Base-by-base conservation (phyloP, 2,329 filamentous ascomycete genomes). In the Fusarium tricinctum region DNA sequence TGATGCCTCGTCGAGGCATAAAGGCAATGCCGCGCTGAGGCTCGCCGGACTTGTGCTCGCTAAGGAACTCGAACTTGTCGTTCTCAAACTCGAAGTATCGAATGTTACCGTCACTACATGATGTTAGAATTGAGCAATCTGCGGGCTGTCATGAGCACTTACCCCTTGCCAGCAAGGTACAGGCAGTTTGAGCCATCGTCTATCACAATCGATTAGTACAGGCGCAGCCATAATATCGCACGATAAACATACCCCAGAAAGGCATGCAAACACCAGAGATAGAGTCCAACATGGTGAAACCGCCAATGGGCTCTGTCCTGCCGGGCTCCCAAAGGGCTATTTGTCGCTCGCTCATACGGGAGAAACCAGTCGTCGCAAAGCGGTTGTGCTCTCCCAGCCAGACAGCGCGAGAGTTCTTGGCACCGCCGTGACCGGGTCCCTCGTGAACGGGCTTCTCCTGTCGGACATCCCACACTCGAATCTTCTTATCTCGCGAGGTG, bases 211-310 rank as follows among this genome's bases (percentile, higher is more conserved):
- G 8, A 8, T 80, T 66, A 78, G 73, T 52, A 30, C 53, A 46
- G 28, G 35, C 42, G 47, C 22, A 39, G 22, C n/a, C 28, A 6
- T n/a, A 49, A 33, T 14, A 5, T 23, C 14, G 1, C 14, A 33
- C 38, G 20, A 35, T 48, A n/a, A 44, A 74, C 83, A 70, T 78
- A 89, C 87, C 96, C 96, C 96, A 99, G 88, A 99, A 98, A 32
- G 96, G 96, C 93, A 99, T 97, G 86, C 94, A 97, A 63, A 99
- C 94, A 78, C 96, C 96, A 45, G 95, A 97, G 75, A 97, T 97
- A 46, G 93, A 97, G 81, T 99, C 96, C 48, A 99, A 87, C 72
- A 92, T 92, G 74, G 88, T 90, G 82, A 97, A 97, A 17, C 94
- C 94, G 50, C 93, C 94, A 74, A 98, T 91, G 48, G 96, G 96